Evolutionary conservation across 176 grass and related monocot species (phyloP).

Genomic region (Triticum monococcum): DNA sequence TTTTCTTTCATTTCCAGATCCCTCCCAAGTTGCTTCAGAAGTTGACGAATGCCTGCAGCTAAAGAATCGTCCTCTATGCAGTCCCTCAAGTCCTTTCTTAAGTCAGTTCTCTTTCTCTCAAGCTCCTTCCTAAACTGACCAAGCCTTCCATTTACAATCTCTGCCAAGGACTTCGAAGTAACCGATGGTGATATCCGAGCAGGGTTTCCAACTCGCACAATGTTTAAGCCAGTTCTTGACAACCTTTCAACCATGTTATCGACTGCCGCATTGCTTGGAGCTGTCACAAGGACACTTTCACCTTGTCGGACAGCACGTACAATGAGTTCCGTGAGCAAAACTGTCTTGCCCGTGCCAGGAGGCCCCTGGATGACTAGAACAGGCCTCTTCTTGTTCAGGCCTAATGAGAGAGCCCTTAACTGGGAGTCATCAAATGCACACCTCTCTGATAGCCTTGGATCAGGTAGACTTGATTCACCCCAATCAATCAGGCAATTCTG

Average conservation of each 20-base stretch:
- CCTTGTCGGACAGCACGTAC: conserved; percentile 74
- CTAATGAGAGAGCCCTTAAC: conserved; percentile 68
- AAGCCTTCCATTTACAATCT: conserved; percentile 79
- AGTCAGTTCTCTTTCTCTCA: conserved; percentile 86
- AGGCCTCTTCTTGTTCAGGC: conserved; percentile 87
- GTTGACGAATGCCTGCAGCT: conserved; percentile 84
- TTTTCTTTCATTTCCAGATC: conserved; percentile 87
- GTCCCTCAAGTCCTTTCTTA: conserved; percentile 85
- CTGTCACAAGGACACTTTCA: conserved; percentile 80
- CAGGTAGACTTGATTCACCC: conserved; percentile 34
- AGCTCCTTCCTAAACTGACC: conserved; percentile 74
- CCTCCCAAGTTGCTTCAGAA: conserved; percentile 91
- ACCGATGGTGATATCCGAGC: conserved; percentile 71
- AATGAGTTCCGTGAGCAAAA: conserved; percentile 77
- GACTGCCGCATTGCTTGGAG: conserved; percentile 78
- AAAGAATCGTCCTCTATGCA: conserved; percentile 94
- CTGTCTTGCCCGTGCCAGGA: conserved; percentile 93
- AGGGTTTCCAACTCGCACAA: conserved; percentile 93
- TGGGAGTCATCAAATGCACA: conserved; percentile 74
- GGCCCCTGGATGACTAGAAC: conserved; percentile 84
- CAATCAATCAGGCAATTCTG: conserved; percentile 61
- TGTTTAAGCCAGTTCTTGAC: conserved; percentile 61
- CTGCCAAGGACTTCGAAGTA: conserved; percentile 76
- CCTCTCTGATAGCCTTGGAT: conserved; percentile 46
- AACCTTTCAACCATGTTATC: conserved; percentile 94